These are phyloP conservation scores for Ustilago vetiveriae DNA, from an alignment of 1,284 basidiomycete species.

Conservation along the genomic window DNA sequence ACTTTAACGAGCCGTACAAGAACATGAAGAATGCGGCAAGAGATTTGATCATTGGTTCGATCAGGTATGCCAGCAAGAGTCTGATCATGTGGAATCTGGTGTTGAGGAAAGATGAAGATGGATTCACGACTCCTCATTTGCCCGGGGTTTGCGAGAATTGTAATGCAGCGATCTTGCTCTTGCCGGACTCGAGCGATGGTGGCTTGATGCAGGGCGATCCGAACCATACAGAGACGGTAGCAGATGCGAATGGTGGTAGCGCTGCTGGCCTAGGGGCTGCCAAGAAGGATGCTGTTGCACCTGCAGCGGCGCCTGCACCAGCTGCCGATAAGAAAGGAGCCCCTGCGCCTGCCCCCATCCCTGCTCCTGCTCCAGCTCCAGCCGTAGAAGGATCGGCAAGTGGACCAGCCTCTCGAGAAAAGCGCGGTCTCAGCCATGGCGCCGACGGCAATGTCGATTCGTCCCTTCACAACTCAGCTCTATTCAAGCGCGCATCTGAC, in stretches of 20 bases:
- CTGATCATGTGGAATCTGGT: constrained; percentile 52
- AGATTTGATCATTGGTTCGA: constrained; percentile 42
- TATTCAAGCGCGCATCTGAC: too few relatives aligned
- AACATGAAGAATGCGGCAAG: constrained; percentile 48
- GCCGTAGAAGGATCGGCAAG: too few relatives aligned
- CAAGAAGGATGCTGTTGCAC: background rate
- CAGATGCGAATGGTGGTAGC: constrained; percentile 7
- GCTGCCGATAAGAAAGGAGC: too few relatives aligned
- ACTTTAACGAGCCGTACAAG: constrained; percentile 50
- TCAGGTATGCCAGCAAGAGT: constrained; percentile 29
- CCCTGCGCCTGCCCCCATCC: too few relatives aligned
- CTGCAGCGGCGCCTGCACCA: background rate
- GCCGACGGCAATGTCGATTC: background rate
- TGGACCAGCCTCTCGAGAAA: background rate
- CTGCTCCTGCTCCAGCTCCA: too few relatives aligned
- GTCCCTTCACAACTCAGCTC: too few relatives aligned
- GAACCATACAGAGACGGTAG: constrained; percentile 12
- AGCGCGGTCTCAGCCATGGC: background rate
- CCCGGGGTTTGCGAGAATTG: constrained; percentile 51
- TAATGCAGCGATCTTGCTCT: constrained; percentile 43
- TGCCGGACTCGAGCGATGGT: constrained; percentile 29
- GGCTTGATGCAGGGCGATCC: constrained; percentile 8
- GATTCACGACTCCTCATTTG: constrained; percentile 50
- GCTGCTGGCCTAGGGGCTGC: too few relatives aligned
- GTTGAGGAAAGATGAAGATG: constrained; percentile 49